phyloP scores from a whole-genome alignment of 2,329 filamentous ascomycete genomes.

The Scopulariopsis brevicaulis region DNA sequence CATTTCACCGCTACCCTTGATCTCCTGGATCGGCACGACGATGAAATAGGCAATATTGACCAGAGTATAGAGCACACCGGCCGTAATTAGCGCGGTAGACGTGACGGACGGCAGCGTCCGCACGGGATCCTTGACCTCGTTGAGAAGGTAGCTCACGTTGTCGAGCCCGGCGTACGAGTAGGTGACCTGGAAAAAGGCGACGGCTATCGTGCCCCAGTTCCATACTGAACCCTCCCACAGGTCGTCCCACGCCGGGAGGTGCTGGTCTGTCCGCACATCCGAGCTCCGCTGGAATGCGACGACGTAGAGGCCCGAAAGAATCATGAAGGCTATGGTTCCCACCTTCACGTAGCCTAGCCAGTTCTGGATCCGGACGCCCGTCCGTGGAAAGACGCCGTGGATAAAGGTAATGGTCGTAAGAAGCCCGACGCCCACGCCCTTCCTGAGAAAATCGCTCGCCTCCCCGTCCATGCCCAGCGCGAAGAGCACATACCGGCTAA shows the following conservation, averaged over 20 bases:
- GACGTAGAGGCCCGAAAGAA: slow-evolving; percentile 46
- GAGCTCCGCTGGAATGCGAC: slow-evolving; percentile 30
- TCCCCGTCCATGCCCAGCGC: slow-evolving; percentile 36
- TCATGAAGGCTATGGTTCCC: slow-evolving; percentile 47
- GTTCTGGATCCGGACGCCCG: slow-evolving; percentile 49
- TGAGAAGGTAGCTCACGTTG: slow-evolving; percentile 60
- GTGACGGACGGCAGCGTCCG: slow-evolving; percentile 53
- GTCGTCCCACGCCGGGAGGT: slow-evolving; percentile 30
- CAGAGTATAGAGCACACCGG: slow-evolving; percentile 54
- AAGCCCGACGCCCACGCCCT: slow-evolving; percentile 43
- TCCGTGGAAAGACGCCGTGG: slow-evolving; percentile 45
- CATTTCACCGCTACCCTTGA: slow-evolving; percentile 54
- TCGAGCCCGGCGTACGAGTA: slow-evolving; percentile 58
- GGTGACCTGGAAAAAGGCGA: slow-evolving; percentile 55
- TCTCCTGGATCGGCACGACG: slow-evolving; percentile 55
- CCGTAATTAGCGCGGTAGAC: slow-evolving; percentile 45
- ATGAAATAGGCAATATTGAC: slow-evolving; percentile 52
- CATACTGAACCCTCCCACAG: slow-evolving; percentile 56
- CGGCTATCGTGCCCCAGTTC: slow-evolving; percentile 58
- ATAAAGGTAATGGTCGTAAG: slow-evolving; percentile 45
- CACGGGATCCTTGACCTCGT: slow-evolving; percentile 59
- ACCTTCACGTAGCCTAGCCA: slow-evolving; percentile 53
- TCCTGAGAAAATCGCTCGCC: slow-evolving; percentile 37
- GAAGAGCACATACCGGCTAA: slow-evolving; percentile 53
- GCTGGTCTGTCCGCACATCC: slow-evolving; percentile 1